Evolutionary conservation across 257 asterid species (phyloP).

Genomic region (Nyctanthes arbortristis): DNA sequence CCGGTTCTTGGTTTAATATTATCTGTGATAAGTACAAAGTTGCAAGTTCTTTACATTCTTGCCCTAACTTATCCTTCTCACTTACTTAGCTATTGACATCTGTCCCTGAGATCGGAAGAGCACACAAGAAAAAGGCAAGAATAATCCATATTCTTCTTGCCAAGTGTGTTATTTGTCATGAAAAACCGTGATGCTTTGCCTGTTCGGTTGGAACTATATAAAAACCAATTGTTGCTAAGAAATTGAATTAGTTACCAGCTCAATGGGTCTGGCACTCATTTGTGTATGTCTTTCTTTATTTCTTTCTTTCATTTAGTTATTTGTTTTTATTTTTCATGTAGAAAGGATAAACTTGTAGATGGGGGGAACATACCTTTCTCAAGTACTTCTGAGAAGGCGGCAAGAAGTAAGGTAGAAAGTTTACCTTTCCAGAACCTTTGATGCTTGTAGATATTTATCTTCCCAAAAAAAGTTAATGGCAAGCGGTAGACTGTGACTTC

Average conservation of each 20-base stretch:
- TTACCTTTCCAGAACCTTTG: conserved; percentile 17
- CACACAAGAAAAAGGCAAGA: not conserved
- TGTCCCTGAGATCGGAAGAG: not conserved
- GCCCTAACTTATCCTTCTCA: not conserved
- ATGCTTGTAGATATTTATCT: not conserved
- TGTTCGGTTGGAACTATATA: not conserved
- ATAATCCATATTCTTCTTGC: not conserved
- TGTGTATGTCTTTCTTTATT: conserved; percentile 6
- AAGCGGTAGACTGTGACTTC: not conserved
- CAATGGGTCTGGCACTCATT: not conserved
- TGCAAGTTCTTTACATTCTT: conserved; percentile 21
- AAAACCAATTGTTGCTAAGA: not conserved
- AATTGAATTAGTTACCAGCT: not conserved
- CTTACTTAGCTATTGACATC: not conserved
- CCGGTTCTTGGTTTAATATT: conserved; percentile 16
- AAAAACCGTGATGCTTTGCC: not conserved
- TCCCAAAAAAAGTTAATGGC: not conserved
- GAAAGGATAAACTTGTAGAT: conserved; percentile 53
- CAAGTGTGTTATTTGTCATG: not conserved
- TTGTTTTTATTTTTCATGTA: no score
- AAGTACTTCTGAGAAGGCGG: conserved; percentile 38
- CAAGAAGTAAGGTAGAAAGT: conserved; percentile 66
- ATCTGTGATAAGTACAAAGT: conserved; percentile 12
- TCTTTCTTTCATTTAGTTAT: conserved; percentile 13
- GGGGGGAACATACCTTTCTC: conserved; percentile 38